phyloP scores from a whole-genome alignment of 2,329 filamentous ascomycete species.

The Aspergillus fumigatus region DNA sequence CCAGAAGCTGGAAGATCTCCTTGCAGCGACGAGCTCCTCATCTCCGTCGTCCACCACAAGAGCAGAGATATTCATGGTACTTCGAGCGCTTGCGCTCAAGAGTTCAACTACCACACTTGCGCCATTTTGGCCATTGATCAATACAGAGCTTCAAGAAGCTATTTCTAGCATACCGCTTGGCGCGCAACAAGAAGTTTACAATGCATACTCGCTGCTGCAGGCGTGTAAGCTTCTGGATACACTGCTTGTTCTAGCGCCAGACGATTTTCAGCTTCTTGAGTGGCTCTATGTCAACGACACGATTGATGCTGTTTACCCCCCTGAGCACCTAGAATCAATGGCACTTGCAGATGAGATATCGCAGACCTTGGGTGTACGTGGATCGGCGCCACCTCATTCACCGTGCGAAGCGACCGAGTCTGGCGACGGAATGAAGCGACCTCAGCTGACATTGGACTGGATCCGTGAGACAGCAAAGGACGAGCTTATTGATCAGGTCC shows the following conservation, averaged over 20 bases:
- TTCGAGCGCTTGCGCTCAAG: constrained; percentile 75
- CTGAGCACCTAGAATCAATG: constrained; percentile 62
- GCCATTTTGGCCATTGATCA: constrained; percentile 84
- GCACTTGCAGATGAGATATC: constrained; percentile 82
- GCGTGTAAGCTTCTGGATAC: constrained; percentile 91
- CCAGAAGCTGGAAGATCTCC: constrained; percentile 81
- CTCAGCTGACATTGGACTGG: constrained; percentile 42
- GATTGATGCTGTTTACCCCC: constrained; percentile 88
- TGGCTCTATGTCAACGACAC: constrained; percentile 98
- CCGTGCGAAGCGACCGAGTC: constrained; percentile 27
- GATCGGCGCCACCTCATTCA: constrained; percentile 20
- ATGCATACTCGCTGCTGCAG: constrained; percentile 72
- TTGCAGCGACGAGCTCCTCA: constrained; percentile 76
- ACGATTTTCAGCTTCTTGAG: constrained; percentile 97
- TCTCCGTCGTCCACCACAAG: constrained; percentile 88
- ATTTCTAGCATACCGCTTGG: constrained; percentile 69
- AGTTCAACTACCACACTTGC: constrained; percentile 76
- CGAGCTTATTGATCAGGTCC: constrained; percentile 67
- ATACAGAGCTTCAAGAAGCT: constrained; percentile 75
- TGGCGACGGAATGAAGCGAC: constrained; percentile 30
- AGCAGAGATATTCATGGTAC: constrained; percentile 83
- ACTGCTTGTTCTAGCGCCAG: constrained; percentile 78
- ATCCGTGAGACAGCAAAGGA: constrained; percentile 52
- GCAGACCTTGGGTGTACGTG: constrained; percentile 61
- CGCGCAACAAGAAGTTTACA: constrained; percentile 70